A percentile compares a stretch with the other conserved stretches of the same genome.
Evolutionary conservation across 2,329 filamentous ascomycete species (phyloP).

Genomic region (Nigrospora osmanthi): DNA sequence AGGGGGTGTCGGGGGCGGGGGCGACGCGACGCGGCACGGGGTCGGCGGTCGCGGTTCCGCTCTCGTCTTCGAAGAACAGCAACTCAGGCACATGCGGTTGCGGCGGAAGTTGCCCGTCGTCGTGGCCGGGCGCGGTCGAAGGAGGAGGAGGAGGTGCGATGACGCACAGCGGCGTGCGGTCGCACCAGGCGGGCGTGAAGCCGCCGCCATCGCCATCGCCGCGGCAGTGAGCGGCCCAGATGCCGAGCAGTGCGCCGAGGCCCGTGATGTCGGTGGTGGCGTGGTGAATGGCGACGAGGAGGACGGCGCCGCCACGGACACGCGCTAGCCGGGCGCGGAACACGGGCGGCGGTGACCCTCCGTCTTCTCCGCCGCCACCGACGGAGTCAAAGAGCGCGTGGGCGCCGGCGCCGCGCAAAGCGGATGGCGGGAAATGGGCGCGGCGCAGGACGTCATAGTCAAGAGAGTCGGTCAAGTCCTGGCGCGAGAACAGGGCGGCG

Average conservation of each 20-base stretch:
- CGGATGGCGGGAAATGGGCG: conserved; percentile 13
- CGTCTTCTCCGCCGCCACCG: too few relatives aligned
- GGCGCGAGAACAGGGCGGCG: conserved; percentile 1
- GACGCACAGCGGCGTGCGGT: conserved; percentile 3
- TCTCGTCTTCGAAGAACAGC: not conserved
- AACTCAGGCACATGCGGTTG: conserved; percentile 1
- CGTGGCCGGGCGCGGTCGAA: too few relatives aligned
- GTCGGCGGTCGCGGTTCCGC: too few relatives aligned
- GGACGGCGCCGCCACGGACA: conserved; percentile 13
- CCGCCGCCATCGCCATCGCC: conserved; percentile 5
- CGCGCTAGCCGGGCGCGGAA: conserved; percentile 14
- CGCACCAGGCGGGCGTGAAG: conserved; percentile 12
- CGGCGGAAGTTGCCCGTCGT: too few relatives aligned
- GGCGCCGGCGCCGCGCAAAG: conserved; percentile 6
- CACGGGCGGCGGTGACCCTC: conserved; percentile 10
- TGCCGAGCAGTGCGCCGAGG: conserved; percentile 15
- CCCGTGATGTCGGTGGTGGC: conserved; percentile 19
- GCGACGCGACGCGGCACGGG: not conserved
- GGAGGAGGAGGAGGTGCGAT: too few relatives aligned
- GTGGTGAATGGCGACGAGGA: conserved; percentile 19
- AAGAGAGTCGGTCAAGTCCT: conserved; percentile 12
- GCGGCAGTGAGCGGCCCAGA: conserved; percentile 19
- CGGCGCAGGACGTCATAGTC: conserved; percentile 12
- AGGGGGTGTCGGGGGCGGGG: not conserved
- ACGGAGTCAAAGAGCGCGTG: conserved; percentile 7